Conservation (phyloP, 2,329 filamentous ascomycete species). For the Ceratocystis eucalypticola region DNA sequence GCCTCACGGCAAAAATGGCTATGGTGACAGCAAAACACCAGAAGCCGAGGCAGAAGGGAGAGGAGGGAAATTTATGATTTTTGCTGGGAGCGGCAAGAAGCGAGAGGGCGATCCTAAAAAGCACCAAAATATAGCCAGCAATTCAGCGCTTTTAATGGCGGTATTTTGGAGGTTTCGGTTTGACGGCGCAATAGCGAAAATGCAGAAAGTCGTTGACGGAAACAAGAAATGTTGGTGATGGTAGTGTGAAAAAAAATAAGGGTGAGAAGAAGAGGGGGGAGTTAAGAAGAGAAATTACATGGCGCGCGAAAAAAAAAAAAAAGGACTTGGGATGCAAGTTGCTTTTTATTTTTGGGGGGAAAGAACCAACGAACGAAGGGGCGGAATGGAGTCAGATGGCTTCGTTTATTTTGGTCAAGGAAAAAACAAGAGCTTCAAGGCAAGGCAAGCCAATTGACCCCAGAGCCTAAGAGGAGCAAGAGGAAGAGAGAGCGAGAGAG, state of each 20-base stretch:
- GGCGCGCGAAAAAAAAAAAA: conserved; percentile 8
- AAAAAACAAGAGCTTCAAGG: not conserved
- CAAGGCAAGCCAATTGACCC: not conserved
- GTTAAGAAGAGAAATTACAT: conserved; percentile 10
- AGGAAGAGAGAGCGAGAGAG: not conserved
- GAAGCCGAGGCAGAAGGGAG: not conserved
- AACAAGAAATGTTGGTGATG: not conserved
- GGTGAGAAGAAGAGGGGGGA: conserved; percentile 11
- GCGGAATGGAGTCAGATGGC: conserved; percentile 21
- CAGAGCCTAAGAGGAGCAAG: not conserved
- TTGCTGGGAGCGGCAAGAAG: not conserved
- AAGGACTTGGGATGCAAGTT: conserved; percentile 15
- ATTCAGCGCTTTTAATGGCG: conserved; percentile 13
- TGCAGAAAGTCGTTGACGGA: conserved; percentile 3
- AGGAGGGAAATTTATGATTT: not conserved
- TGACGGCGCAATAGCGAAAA: conserved; percentile 15
- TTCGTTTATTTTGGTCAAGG: conserved; percentile 7
- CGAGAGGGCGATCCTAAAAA: not conserved
- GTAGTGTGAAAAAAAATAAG: conserved; percentile 8
- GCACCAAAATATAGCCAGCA: conserved; percentile 2
- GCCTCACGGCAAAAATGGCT: conserved; percentile 12
- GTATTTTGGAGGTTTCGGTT: not conserved
- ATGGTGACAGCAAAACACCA: conserved; percentile 1
- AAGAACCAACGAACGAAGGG: conserved; percentile 18
- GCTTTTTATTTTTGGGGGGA: conserved; percentile 10